A percentile compares a stretch with the other conserved stretches of the same genome.
Evolutionary conservation across 2,329 filamentous ascomycete species (phyloP).

Genomic region (Sclerotinia nivalis): DNA sequence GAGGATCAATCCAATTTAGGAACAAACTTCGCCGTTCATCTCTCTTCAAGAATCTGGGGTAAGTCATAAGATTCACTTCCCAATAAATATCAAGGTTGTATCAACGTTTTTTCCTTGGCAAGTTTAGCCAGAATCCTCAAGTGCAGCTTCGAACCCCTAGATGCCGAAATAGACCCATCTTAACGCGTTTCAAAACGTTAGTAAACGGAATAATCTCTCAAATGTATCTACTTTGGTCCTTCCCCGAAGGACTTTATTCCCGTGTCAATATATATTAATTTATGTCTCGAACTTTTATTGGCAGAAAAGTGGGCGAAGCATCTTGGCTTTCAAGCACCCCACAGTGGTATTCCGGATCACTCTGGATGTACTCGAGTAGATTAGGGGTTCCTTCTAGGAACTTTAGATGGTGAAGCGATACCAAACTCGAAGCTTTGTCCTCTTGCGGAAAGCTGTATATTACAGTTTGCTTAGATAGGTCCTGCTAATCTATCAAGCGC

Average conservation of each 20-base stretch:
- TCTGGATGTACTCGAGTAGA: not conserved
- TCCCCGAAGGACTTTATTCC: not conserved
- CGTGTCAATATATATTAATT: not conserved
- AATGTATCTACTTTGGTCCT: not conserved
- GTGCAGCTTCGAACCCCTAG: not conserved
- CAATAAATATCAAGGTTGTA: slow-evolving; percentile 3
- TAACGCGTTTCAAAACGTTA: not conserved
- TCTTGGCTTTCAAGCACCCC: slow-evolving; percentile 8
- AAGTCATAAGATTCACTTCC: slow-evolving; percentile 16
- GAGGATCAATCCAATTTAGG: not conserved
- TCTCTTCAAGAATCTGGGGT: slow-evolving; percentile 15
- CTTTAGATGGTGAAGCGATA: not conserved
- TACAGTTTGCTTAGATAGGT: not conserved
- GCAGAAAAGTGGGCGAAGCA: not conserved
- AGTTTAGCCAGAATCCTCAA: slow-evolving; percentile 17
- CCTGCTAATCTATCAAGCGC: not conserved
- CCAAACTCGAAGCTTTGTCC: not conserved
- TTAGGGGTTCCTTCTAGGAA: not conserved
- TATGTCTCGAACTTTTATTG: slow-evolving; percentile 1
- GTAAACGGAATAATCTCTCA: not conserved
- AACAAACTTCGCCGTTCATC: not conserved
- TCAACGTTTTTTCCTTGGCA: slow-evolving; percentile 2
- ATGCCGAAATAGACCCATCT: slow-evolving; percentile 8
- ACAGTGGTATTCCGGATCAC: not conserved
- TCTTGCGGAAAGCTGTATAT: not conserved